These are phyloP conservation scores for Buxus sempervirens DNA, from an alignment of 164 flowering plant species.

Conservation along the genomic window DNA sequence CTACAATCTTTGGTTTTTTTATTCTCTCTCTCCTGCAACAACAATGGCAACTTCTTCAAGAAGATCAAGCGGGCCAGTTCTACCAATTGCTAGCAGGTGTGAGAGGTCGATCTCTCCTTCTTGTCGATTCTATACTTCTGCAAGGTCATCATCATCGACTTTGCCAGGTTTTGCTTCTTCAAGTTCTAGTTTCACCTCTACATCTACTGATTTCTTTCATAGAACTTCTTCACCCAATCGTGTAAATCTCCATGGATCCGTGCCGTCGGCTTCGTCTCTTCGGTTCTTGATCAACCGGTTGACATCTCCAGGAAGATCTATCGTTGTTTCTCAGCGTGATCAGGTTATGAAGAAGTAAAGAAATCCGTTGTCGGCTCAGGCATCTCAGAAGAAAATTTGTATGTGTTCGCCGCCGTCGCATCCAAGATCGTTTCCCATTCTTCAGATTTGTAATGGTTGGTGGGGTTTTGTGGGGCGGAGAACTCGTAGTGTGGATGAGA, in stretches of 20 bases:
- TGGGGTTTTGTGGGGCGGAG: too few relatives aligned
- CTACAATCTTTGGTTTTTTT: not conserved
- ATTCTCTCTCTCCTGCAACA: conserved; percentile 3
- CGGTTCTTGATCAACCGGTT: conserved; percentile 31
- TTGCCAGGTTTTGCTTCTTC: conserved; percentile 16
- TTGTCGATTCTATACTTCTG: conserved; percentile 16
- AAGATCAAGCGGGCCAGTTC: conserved; percentile 18
- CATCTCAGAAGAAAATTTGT: conserved; percentile 47
- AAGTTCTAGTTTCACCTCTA: conserved; percentile 21
- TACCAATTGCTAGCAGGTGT: not conserved
- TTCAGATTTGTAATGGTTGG: too few relatives aligned
- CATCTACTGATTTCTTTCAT: conserved; percentile 19
- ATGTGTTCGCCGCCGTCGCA: conserved; percentile 87
- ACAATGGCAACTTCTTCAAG: conserved; percentile 21
- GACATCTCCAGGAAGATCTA: conserved; percentile 24
- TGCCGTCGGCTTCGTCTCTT: conserved; percentile 19
- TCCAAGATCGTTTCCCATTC: conserved; percentile 86
- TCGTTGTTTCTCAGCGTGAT: conserved; percentile 16
- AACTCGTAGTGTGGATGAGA: too few relatives aligned
- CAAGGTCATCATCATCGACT: not conserved
- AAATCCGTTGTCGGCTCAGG: conserved; percentile 22
- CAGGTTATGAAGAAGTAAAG: conserved; percentile 9
- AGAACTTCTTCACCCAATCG: conserved; percentile 34
- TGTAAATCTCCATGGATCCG: conserved; percentile 22
- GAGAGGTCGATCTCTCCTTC: conserved; percentile 24